phyloP scores from a whole-genome alignment of 345 rosid species.

The Syzygium grande region DNA sequence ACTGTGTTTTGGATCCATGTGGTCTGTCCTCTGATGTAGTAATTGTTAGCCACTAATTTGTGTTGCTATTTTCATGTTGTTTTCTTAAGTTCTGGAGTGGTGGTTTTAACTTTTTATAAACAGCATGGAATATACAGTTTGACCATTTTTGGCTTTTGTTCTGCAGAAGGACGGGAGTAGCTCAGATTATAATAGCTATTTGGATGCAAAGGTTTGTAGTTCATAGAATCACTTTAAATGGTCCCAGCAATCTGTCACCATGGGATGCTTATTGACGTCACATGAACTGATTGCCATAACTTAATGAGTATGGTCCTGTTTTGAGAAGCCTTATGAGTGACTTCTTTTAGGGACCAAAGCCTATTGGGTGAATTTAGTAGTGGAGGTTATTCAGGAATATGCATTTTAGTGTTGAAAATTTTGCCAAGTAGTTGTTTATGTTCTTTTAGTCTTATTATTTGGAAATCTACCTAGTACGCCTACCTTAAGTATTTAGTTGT shows the following conservation, averaged over 20 bases:
- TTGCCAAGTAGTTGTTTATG: neutral
- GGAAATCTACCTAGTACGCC: neutral
- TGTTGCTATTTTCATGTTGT: neutral
- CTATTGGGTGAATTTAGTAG: neutral
- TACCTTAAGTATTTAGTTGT: neutral
- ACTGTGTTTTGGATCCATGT: neutral
- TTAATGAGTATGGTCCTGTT: neutral
- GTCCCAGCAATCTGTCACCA: neutral
- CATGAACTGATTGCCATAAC: neutral
- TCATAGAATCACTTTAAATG: neutral
- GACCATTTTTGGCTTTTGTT: constrained; percentile 14
- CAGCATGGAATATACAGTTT: neutral
- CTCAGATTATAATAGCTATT: constrained; percentile 71
- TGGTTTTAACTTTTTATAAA: neutral
- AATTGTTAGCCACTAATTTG: neutral
- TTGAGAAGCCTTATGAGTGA: neutral
- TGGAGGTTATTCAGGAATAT: neutral
- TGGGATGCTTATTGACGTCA: neutral
- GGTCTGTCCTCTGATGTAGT: neutral
- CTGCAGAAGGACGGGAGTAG: constrained; percentile 85
- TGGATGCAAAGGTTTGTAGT: constrained; percentile 77
- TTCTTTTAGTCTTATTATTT: neutral
- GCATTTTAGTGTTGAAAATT: neutral
- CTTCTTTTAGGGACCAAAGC: neutral
- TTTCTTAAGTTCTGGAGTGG: neutral